phyloP scores from a whole-genome alignment of 208 protist species.

The Crithidia fasciculata region DNA sequence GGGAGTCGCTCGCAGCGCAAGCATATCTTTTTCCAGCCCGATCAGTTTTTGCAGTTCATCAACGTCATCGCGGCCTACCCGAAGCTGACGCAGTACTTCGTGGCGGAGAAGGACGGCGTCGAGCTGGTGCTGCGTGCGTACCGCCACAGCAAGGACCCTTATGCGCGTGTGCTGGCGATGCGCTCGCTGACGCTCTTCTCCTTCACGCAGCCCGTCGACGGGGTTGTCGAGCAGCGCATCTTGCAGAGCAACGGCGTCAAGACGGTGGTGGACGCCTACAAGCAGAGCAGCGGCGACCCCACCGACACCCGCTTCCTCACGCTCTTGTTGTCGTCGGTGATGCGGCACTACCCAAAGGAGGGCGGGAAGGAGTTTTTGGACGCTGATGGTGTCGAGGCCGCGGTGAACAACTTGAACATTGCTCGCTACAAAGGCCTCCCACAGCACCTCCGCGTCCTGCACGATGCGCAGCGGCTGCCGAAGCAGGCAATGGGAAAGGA shows the following conservation, averaged over 20 bases:
- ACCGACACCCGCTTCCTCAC: conserved; percentile 88
- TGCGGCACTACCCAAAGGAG: conserved; percentile 84
- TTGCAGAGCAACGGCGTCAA: conserved; percentile 75
- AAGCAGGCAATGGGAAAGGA: conserved; percentile 39
- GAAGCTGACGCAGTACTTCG: conserved; percentile 73
- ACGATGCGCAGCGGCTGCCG: conserved; percentile 76
- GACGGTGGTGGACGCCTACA: conserved; percentile 80
- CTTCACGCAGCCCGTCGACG: conserved; percentile 84
- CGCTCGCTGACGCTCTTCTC: conserved; percentile 81
- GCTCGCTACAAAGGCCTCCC: conserved; percentile 88
- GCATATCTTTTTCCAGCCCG: conserved; percentile 89
- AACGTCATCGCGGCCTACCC: conserved; percentile 82
- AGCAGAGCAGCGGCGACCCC: conserved; percentile 83
- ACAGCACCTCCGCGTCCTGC: conserved; percentile 86
- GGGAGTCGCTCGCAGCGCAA: conserved; percentile 55
- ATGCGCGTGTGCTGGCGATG: conserved; percentile 76
- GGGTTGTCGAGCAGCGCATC: conserved; percentile 76
- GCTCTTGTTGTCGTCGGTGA: conserved; percentile 84
- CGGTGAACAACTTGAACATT: conserved; percentile 85
- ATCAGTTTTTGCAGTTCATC: conserved; percentile 85
- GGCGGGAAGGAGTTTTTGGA: conserved; percentile 83
- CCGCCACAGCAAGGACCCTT: conserved; percentile 71
- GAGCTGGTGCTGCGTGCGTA: conserved; percentile 77
- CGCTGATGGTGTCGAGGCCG: conserved; percentile 72
- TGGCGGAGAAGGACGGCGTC: conserved; percentile 74